Base-by-base conservation (phyloP, 2,329 filamentous ascomycete species). In the Xylaria arbuscula region DNA sequence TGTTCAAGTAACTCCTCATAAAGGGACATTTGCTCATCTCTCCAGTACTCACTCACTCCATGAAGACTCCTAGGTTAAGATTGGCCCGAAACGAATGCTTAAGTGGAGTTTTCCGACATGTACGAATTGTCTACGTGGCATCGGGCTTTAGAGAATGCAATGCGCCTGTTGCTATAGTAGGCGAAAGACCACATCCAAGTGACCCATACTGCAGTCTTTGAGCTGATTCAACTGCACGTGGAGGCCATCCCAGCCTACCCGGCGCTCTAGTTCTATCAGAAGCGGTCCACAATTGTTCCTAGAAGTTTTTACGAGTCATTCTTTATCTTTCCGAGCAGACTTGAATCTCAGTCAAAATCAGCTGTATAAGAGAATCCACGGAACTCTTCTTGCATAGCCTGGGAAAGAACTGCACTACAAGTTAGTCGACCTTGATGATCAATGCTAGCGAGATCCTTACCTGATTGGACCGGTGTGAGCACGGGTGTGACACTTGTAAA, bases 341-440 rank as follows among this genome's bases (percentile, higher is more conserved):
- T 57, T 63, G 72, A 19, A 28, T 57, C 57, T 79, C 84, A 94
- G 70, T 92, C 91, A 82, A 97, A 97, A 81, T 97, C 94, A 69
- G 93, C 93, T 61, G 93, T 96, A 83, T 99, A 99, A 32, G 95
- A 98, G 85, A 99, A 99, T 73, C 96, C 96, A 68, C 96, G 90
- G 91, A 99, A 99, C 81, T 99, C 94, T 84, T 99, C 96, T 84
- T 99, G 96, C 94, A 98, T 98, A 51, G 94, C 93, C 85, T 98
- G 96, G 34, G 95, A 97, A 72, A 99, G 87, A 53, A 99, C 96
- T 97, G 74, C 51, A 40, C n/a, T 11, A 48, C 11, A 19, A 1
- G 53, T 77, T 69, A 83, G 77, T 56, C 24, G n/a, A 71, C 6
- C 7, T 19, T 34, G 1, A 70, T 54, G 47, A 28, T 32, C 15